Evolutionary conservation across 169 alveolate genomes (phyloP).

Genomic region (Plasmodium fragile): DNA sequence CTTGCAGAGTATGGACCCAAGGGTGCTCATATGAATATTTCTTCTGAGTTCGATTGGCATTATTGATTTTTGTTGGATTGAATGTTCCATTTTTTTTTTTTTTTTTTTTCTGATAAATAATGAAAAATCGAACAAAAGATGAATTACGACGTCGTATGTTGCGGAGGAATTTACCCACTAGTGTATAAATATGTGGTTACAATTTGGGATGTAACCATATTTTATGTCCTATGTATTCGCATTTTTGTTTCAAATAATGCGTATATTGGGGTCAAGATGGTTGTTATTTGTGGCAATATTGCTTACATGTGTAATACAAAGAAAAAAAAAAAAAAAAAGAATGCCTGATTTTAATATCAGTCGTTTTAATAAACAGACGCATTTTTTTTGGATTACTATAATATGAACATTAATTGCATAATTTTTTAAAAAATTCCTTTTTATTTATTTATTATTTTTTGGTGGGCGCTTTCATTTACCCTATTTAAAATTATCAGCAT

Average conservation of each 20-base stretch:
- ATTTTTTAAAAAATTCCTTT: neutral
- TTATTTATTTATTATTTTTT: conserved; percentile 3
- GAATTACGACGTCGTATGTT: neutral
- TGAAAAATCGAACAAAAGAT: too few relatives aligned
- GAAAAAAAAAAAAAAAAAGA: neutral
- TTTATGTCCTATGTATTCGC: neutral
- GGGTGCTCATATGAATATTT: neutral
- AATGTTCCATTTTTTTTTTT: too few relatives aligned
- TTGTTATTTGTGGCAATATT: neutral
- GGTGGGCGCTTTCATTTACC: neutral
- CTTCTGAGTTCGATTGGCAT: neutral
- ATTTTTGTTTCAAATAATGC: neutral
- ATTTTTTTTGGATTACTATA: neutral
- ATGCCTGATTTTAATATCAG: neutral
- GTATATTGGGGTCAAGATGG: neutral
- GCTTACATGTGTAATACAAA: neutral
- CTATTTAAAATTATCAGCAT: neutral
- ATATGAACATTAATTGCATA: neutral
- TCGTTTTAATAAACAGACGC: neutral
- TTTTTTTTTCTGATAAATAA: too few relatives aligned
- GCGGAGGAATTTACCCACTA: neutral
- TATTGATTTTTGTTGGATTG: neutral
- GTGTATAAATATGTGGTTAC: neutral
- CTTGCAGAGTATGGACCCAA: neutral
- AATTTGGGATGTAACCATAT: neutral